Base-by-base conservation (phyloP, 2,329 filamentous ascomycete species). In the Ambrosiella beaveri region DNA sequence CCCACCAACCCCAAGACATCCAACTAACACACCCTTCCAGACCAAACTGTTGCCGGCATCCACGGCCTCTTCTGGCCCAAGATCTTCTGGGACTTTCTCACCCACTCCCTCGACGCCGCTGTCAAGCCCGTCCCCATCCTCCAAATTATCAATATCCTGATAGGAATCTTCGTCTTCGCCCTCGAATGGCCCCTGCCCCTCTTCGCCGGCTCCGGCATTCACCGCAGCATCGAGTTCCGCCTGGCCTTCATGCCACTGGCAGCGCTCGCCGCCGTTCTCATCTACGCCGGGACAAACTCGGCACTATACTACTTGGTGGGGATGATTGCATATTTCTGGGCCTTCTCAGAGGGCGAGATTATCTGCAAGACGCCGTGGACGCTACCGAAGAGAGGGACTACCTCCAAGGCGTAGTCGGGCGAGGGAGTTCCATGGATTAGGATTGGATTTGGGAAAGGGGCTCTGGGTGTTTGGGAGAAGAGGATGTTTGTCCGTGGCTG, bases 1-100 rank as follows among this genome's bases (percentile, higher is more conserved):
- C 60, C 8, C 45, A 4, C 27, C 49, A 47, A 15, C 51, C 38
- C 8, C 38, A 27, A 6, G 6, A n/a, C 9, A 44, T 7, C 47
- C 15, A 37, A 38, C 58, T 38, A 56, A 61, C 60, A 3, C 27
- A 38, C 7, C 11, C 19, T 15, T 13, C 7, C 38, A 95, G 89
- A 95, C 70, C 93, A 98, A 79, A 71, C 96, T 62, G 82, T 76
- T 61, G 89, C 89, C 61, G 84, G 85, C 13, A 73, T 98, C 59
- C 81, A 94, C 73, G 84, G 81, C 66, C 95, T 93, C 78, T 91
- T 98, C 79, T 98, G 90, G 89, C 93, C 93, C 64, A 98, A 98
- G 71, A 85, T 98, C 68, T 95, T 98, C 73, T 98, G 87, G 85
- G 93, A 98, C 71, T 95, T 95, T 70, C 73, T 93, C 63, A 96